These are phyloP conservation scores for Fusarium decemcellulare DNA, from an alignment of 2,329 filamentous ascomycete species.

Conservation along the genomic window DNA sequence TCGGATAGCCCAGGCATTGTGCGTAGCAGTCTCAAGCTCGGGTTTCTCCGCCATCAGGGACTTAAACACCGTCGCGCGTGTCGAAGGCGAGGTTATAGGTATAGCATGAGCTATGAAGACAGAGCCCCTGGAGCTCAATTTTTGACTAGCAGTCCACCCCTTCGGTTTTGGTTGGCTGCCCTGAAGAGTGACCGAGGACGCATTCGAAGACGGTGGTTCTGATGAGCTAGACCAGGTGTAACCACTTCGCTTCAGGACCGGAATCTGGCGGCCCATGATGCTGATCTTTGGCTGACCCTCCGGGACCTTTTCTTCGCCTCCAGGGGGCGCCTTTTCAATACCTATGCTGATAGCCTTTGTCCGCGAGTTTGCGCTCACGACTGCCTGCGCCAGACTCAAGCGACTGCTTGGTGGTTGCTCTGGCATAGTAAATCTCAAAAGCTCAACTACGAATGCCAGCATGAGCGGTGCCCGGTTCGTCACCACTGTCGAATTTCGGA, in stretches of 20 bases:
- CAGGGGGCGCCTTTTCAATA: conserved; percentile 74
- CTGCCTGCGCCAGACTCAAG: conserved; percentile 85
- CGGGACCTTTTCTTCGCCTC: conserved; percentile 80
- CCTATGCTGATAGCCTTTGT: conserved; percentile 83
- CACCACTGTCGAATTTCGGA: conserved; percentile 71
- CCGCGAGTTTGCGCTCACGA: conserved; percentile 85
- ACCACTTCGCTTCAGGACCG: conserved; percentile 82
- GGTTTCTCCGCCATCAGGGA: conserved; percentile 64
- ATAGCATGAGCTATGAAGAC: conserved; percentile 70
- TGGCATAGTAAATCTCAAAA: conserved; percentile 86
- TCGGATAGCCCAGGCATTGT: conserved; percentile 69
- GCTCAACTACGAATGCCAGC: conserved; percentile 81
- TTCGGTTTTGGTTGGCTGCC: conserved; percentile 38
- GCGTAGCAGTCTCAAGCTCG: conserved; percentile 66
- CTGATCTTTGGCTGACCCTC: conserved; percentile 81
- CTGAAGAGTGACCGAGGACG: conserved; percentile 33
- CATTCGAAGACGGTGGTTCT: conserved; percentile 30
- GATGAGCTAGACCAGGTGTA: conserved; percentile 64
- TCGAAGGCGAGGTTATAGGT: conserved; percentile 53
- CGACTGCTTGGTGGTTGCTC: conserved; percentile 88
- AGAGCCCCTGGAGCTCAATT: conserved; percentile 66
- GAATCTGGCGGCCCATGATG: conserved; percentile 81
- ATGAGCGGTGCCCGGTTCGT: conserved; percentile 89
- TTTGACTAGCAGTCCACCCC: conserved; percentile 67
- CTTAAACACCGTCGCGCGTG: conserved; percentile 61